phyloP scores from a whole-genome alignment of 345 rosid genomes.

The Orychophragmus violaceus region DNA sequence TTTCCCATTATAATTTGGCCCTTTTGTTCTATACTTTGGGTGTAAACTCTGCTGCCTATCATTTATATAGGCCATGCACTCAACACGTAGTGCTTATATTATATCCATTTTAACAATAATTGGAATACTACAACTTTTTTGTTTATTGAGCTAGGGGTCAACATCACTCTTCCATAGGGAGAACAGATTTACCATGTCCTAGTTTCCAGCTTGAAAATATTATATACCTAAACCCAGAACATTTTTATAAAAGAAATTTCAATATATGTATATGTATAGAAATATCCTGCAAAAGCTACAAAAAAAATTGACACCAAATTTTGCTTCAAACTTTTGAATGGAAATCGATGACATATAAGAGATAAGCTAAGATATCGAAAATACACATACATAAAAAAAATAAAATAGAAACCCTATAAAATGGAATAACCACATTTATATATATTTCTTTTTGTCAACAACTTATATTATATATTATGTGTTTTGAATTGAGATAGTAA shows the following conservation, averaged over 20 bases:
- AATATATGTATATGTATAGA: too few species aligned
- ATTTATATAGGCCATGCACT: slow-evolving; percentile 17
- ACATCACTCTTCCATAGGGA: neutral
- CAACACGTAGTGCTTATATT: slow-evolving; percentile 9
- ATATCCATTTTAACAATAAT: slow-evolving; percentile 2
- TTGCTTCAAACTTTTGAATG: neutral
- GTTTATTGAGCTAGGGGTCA: neutral
- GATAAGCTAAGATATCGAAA: neutral
- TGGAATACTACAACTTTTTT: neutral
- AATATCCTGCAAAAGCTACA: neutral
- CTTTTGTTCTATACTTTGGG: slow-evolving; percentile 6
- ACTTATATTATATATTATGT: neutral
- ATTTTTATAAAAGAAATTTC: neutral
- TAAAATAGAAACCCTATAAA: neutral
- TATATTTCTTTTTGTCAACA: neutral
- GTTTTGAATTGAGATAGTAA: neutral
- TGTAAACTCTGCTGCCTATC: slow-evolving; percentile 5
- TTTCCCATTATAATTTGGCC: slow-evolving; percentile 1
- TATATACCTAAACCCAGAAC: neutral
- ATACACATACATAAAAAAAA: neutral
- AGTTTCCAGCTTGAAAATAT: neutral
- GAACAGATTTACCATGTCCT: neutral
- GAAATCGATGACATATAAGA: neutral
- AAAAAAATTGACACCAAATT: neutral
- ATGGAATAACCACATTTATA: neutral